Evolutionary conservation across 1,284 basidiomycete species (phyloP), one percentile per base, ranked within the genome.

Genomic region (Meripilus lineatus): DNA sequence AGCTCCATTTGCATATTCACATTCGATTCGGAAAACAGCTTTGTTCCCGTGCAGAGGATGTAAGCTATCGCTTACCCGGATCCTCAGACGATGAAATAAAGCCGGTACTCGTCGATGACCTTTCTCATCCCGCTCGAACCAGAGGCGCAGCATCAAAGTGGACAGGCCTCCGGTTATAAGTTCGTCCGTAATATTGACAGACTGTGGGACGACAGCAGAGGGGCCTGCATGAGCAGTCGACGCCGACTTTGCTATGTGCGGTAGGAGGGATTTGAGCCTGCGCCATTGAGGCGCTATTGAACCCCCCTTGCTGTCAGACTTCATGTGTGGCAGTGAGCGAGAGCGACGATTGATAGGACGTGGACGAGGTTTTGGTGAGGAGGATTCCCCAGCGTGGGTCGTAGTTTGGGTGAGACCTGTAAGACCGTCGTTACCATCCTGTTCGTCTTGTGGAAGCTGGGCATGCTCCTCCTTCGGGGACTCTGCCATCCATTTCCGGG

Each of bases 1-100:
- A 3, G 85, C 84, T n/a, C 92, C 91, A 53, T 96, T 93, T 1
- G 92, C 95, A 59, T 99, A 98, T 66, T 96, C 91, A 65, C 94
- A 95, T 65, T 96, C 93, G 54, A 96, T 93, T 15, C 92, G 80
- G 63, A 94, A 96, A 3, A 93, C 82, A 4, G 89, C 81, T 57
- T 89, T 90, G 42, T 81, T 72, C 24, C 79, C 77, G 56, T 89
- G 78, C 51, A 89, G 69, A 3, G 90, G 86, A 65, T 94, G 83
- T 40, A 95, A 63, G 51, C 88, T 89, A 65, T 94, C 91, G 56
- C 84, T 90, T 45, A 95, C 78, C 7, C 85, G 80, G 46, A 94
- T 83, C 42, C 85, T 81, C 24, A 96, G 69, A 38, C 91, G 82
- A 58, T 95, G 93, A 50, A 98, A 77, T 21, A 99, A 75, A 3